Evolutionary conservation across 2,329 filamentous ascomycete species (phyloP).

Genomic region (Ophiostoma montium): DNA sequence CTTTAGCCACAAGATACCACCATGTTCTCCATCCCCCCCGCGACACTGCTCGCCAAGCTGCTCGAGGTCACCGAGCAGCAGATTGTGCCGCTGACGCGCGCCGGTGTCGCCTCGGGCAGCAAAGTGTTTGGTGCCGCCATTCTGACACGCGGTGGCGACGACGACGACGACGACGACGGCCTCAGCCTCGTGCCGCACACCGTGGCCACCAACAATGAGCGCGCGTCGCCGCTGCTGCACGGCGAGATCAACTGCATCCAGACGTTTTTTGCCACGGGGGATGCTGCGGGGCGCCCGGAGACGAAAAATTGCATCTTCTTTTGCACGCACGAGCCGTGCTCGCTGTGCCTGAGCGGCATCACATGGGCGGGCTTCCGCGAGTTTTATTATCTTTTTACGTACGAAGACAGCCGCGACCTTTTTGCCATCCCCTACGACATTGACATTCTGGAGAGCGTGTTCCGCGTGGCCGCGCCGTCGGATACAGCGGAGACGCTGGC

Average conservation of each 20-base stretch:
- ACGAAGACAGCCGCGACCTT: slow-evolving; percentile 41
- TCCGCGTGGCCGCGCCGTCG: slow-evolving; percentile 28
- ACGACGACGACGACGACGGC: too few relatives aligned
- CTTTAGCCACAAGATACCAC: not conserved
- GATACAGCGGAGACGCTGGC: slow-evolving; percentile 26
- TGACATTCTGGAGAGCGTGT: slow-evolving; percentile 41
- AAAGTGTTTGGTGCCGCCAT: slow-evolving; percentile 45
- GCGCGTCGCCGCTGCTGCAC: slow-evolving; percentile 38
- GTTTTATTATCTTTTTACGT: slow-evolving; percentile 45
- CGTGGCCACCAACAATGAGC: slow-evolving; percentile 42
- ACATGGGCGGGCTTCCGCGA: slow-evolving; percentile 43
- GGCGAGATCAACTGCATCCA: slow-evolving; percentile 49
- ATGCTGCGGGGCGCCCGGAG: slow-evolving; percentile 18
- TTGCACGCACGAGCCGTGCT: slow-evolving; percentile 45
- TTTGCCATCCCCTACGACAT: slow-evolving; percentile 44
- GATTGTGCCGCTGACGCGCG: slow-evolving; percentile 36
- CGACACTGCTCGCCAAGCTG: slow-evolving; percentile 24
- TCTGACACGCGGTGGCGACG: slow-evolving; percentile 22
- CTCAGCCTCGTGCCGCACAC: slow-evolving; percentile 30
- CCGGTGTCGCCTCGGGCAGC: slow-evolving; percentile 35
- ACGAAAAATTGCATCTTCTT: slow-evolving; percentile 39
- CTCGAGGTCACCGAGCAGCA: slow-evolving; percentile 28
- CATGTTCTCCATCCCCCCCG: slow-evolving; percentile 11
- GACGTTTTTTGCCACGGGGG: slow-evolving; percentile 33
- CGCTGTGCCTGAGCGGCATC: slow-evolving; percentile 41